Evolutionary conservation across 805 yeast genomes (phyloP).

Genomic region (Saccharomyces paradoxus): DNA sequence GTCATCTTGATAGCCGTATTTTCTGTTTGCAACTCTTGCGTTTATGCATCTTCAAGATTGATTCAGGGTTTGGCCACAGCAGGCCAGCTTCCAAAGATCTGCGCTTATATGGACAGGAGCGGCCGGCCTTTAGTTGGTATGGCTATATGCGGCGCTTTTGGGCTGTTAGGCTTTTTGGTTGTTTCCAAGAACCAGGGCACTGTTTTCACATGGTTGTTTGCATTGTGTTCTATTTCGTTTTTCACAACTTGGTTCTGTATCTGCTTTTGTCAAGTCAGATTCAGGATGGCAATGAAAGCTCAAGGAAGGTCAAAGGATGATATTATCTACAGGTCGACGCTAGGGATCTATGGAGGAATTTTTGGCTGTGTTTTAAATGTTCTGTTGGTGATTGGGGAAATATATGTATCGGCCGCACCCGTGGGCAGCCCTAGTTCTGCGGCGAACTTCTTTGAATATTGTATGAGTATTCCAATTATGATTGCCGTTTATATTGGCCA

Average conservation of each 20-base stretch:
- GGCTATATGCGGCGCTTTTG: constrained; percentile 35
- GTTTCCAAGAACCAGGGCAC: constrained; percentile 47
- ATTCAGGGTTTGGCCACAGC: constrained; percentile 42
- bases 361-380: constrained; percentile 45
- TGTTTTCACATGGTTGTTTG: constrained; percentile 64
- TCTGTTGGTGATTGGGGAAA: constrained; percentile 53
- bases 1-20: constrained; percentile 49
- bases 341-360: constrained; percentile 51
- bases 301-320: constrained; percentile 54
- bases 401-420: constrained; percentile 68
- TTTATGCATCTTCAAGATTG: constrained; percentile 50
- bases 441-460: constrained; percentile 41
- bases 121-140: constrained; percentile 50
- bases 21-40: constrained; percentile 53
- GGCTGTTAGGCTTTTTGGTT: constrained; percentile 49
- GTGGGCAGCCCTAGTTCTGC: constrained; percentile 34
- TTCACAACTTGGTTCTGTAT: constrained; percentile 71
- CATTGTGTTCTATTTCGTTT: constrained; percentile 64
- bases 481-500: constrained; percentile 39
- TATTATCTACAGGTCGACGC: constrained; percentile 47
- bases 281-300: constrained; percentile 45
- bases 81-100: constrained; percentile 42
- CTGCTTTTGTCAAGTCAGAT: constrained; percentile 56
- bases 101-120: constrained; percentile 38
- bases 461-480: constrained; percentile 41